phyloP scores from a whole-genome alignment of 202 grass and related monocot species.

The Dendrocalamus latiflorus region DNA sequence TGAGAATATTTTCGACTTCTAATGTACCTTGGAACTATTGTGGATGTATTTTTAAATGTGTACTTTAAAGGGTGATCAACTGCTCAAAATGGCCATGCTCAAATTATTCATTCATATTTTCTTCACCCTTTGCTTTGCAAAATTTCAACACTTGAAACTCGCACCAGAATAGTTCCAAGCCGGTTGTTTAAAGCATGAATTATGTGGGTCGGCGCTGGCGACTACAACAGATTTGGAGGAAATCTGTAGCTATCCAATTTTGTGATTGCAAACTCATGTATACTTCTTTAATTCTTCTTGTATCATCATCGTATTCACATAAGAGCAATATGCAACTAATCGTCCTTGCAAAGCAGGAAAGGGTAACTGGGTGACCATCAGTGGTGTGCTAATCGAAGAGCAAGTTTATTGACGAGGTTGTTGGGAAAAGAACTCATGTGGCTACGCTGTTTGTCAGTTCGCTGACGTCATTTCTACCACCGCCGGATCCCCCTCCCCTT shows the following conservation, averaged over 20 bases:
- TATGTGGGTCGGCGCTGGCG: background rate
- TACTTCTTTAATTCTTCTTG: too few species aligned
- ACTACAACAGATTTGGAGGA: background rate
- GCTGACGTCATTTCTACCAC: background rate
- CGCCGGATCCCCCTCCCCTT: too few species aligned
- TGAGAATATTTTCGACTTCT: background rate
- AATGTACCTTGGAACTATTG: background rate
- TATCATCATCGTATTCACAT: background rate
- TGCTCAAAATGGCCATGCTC: background rate
- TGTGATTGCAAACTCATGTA: background rate
- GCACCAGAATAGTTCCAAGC: background rate
- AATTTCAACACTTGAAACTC: background rate
- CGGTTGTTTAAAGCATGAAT: background rate
- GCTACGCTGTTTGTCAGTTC: background rate
- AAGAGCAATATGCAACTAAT: background rate
- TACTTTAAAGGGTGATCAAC: background rate
- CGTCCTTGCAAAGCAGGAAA: background rate
- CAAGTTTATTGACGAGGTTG: background rate
- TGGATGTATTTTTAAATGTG: background rate
- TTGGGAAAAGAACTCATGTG: background rate
- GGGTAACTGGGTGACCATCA: background rate
- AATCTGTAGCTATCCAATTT: background rate
- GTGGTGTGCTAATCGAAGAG: too few species aligned
- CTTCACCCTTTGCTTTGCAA: background rate
- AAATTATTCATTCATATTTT: background rate